Percentiles rank a stretch among this genome's conserved stretches.
phyloP scores from a whole-genome alignment of 768 basidiomycete species.

The Lenzites betulinus region DNA sequence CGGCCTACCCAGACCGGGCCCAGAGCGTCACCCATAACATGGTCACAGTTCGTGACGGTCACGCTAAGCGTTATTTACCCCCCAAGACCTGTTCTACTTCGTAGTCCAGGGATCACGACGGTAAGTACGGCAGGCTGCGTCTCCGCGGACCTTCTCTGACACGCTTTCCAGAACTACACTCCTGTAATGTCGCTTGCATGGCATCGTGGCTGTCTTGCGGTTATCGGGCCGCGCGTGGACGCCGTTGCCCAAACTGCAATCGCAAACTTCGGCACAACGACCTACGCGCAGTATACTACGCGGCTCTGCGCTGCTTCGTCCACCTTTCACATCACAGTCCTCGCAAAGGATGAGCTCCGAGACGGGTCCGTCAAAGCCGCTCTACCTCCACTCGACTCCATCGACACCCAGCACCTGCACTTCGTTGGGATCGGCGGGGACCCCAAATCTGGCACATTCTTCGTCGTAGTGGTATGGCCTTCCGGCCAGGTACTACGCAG shows the following conservation, averaged over 20 bases:
- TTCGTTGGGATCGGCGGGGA: constrained; percentile 24
- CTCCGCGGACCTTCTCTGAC: not conserved
- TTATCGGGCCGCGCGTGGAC: constrained; percentile 12
- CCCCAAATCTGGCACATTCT: constrained; percentile 31
- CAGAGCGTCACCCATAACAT: no score
- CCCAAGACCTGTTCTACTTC: no score
- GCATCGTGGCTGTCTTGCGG: constrained; percentile 10
- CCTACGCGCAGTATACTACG: not conserved
- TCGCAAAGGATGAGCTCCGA: constrained; percentile 44
- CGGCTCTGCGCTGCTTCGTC: constrained; percentile 5
- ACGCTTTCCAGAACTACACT: not conserved
- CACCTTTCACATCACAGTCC: constrained; percentile 43
- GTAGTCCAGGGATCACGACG: no score
- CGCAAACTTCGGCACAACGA: not conserved
- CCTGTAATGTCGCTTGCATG: constrained; percentile 10
- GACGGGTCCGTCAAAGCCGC: constrained; percentile 19
- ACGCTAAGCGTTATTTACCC: no score
- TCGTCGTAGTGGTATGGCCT: constrained; percentile 57
- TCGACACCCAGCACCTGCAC: constrained; percentile 18
- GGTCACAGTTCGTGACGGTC: no score
- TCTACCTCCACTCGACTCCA: constrained; percentile 10
- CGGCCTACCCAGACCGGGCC: no score
- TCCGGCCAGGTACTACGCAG: constrained; percentile 53
- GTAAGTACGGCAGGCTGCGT: no score
- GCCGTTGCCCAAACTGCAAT: constrained; percentile 4